A percentile compares a stretch with the other conserved stretches of the same genome.
Evolutionary conservation across 1,284 basidiomycete species (phyloP).

Genomic region (Melampsora americana): DNA sequence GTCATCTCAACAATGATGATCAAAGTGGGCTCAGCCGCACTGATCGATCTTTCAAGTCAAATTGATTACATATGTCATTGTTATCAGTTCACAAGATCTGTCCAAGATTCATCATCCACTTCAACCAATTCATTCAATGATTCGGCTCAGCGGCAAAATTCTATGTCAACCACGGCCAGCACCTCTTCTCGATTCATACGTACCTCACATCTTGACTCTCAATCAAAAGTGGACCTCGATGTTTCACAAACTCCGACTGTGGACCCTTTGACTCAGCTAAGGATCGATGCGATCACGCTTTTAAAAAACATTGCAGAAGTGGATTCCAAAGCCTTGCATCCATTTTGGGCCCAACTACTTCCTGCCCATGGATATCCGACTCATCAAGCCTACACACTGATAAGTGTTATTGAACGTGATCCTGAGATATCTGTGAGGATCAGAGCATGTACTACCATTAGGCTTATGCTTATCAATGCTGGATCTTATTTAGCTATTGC

Average conservation of each 20-base stretch:
- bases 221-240: conserved; percentile 6
- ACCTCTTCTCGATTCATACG: conserved; percentile 1
- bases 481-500: conserved; percentile 33
- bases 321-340: conserved; percentile 41
- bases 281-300: conserved; percentile 33
- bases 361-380: conserved; percentile 25
- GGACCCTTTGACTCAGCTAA: conserved; percentile 10
- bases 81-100: conserved; percentile 16
- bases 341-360: conserved; percentile 36
- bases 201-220: background rate
- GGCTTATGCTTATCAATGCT: conserved; percentile 17
- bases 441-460: conserved; percentile 21
- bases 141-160: background rate
- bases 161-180: conserved; percentile 13
- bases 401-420: conserved; percentile 36
- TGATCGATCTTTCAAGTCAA: conserved; percentile 35
- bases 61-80: conserved; percentile 22
- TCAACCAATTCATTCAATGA: background rate
- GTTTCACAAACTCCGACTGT: background rate
- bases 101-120: background rate
- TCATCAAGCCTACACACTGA: conserved; percentile 33
- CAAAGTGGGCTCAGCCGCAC: conserved; percentile 28
- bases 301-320: conserved; percentile 28
- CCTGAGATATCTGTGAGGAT: conserved; percentile 32
- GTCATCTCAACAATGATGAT: conserved; percentile 23